Evolutionary conservation across 371 early-diverging fungal species (phyloP).

Genomic region (Circinella umbellata): DNA sequence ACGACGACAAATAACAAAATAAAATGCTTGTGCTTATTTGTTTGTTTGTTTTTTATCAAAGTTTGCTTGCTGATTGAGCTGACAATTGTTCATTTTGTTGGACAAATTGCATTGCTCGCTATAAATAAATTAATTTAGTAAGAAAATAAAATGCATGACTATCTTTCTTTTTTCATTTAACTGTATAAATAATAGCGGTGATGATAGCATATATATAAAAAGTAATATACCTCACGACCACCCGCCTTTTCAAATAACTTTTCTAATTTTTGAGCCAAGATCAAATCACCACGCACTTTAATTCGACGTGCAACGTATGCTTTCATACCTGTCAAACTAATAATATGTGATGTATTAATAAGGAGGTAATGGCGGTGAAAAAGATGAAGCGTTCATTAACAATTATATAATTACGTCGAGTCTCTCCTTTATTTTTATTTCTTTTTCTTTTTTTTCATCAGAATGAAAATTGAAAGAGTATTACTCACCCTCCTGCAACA

Average conservation of each 20-base stretch:
- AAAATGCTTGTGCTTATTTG: too few relatives aligned
- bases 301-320: constrained; percentile 49
- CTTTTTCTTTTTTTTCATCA: too few relatives aligned
- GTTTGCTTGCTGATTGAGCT: constrained; percentile 6
- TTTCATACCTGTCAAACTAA: constrained; percentile 49
- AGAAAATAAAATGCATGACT: too few relatives aligned
- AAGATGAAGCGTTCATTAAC: too few relatives aligned
- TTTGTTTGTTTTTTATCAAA: not conserved
- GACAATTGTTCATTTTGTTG: constrained; percentile 36
- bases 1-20: not conserved
- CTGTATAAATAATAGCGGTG: not conserved
- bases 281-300: constrained; percentile 49
- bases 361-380: too few relatives aligned
- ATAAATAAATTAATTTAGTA: not conserved
- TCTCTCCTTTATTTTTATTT: not conserved
- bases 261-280: constrained; percentile 49
- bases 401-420: not conserved
- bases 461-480: too few relatives aligned
- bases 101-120: constrained; percentile 44
- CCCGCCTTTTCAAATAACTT: constrained; percentile 50
- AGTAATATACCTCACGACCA: constrained; percentile 43
- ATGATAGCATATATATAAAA: not conserved
- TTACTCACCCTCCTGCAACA: constrained; percentile 48
- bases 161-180: too few relatives aligned
- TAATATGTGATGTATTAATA: too few relatives aligned